Evolutionary conservation across 345 rosid genomes (phyloP), one percentile per base, ranked within the genome.

Genomic region (Punica granatum): DNA sequence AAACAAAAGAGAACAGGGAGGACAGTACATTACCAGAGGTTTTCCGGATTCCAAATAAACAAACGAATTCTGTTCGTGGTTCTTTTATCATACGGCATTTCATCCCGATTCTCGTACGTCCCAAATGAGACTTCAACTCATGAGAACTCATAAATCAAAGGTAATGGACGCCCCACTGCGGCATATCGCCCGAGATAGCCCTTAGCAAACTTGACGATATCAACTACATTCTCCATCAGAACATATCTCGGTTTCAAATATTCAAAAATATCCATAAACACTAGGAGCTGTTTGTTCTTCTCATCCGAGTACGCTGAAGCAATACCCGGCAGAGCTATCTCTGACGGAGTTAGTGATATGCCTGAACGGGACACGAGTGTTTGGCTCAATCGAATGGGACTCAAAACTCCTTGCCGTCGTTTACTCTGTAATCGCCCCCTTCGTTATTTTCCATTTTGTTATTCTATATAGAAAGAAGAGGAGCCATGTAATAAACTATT

Each of bases 221-320:
- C 97, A 0, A 85, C 95, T 1, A 86, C 95, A 44, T 90, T 88
- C 68, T 90, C 97, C 95, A 88, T 86, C 54, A 88, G 65, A 0
- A 85, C 82, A 60, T 62, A 88, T 21, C 72, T 84, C 0, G 90
- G 95, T 76, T 75, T 85, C 10, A 88, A 64, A 62, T 35, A 85
- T 3, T 88, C 82, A 0, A 90, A 89, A 6, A 85, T 74, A 1
- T 86, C 76, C 97, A 88, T 90, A 23, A 71, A 88, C 15, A 83
- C 82, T 21, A 71, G 11, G 12, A 88, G 76, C 30, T 90, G 92
- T 36, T 75, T 77, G 66, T 88, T 49, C 56, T 49, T 90, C 41
- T 79, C 82, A 66, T 85, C 95, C 28, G n/a, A n/a, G n/a, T 11
- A 37, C 11, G 41, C 41, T 37, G 41, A 37, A 37, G 41, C 6